Conservation (phyloP, 805 yeast species). For the Deakozyma indianensis region DNA sequence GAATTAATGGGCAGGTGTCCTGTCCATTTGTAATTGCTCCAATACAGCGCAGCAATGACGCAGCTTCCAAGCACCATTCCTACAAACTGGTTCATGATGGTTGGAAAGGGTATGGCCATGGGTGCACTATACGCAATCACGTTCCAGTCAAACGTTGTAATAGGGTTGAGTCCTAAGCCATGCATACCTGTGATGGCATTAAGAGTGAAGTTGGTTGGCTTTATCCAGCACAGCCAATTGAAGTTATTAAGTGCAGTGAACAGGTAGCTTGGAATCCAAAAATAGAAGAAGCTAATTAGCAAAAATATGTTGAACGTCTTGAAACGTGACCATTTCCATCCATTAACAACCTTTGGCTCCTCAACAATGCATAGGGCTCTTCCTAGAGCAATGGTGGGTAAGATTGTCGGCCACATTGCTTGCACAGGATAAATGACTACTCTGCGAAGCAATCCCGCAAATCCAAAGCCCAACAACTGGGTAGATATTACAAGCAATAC, state of each 20-base stretch:
- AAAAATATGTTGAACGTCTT: conserved; percentile 32
- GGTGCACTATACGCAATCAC: conserved; percentile 32
- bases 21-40: conserved; percentile 27
- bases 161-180: conserved; percentile 37
- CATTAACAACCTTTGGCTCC: conserved; percentile 31
- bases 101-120: conserved; percentile 40
- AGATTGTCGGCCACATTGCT: conserved; percentile 6
- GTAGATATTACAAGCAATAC: neutral
- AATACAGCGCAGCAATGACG: conserved; percentile 24
- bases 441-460: neutral
- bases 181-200: conserved; percentile 20
- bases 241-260: conserved; percentile 48
- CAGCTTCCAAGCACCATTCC: conserved; percentile 20
- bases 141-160: conserved; percentile 35
- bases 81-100: conserved; percentile 18
- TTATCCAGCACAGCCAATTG: conserved; percentile 47
- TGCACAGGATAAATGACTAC: neutral
- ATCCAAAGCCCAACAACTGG: neutral
- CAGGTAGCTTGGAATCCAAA: conserved; percentile 53
- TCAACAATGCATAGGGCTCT: conserved; percentile 30
- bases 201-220: conserved; percentile 31
- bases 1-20: conserved; percentile 30
- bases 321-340: conserved; percentile 43
- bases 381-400: conserved; percentile 35
- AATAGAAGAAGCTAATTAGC: conserved; percentile 33